phyloP scores from a whole-genome alignment of 1,284 basidiomycete species.

The Sparassis latifolia region DNA sequence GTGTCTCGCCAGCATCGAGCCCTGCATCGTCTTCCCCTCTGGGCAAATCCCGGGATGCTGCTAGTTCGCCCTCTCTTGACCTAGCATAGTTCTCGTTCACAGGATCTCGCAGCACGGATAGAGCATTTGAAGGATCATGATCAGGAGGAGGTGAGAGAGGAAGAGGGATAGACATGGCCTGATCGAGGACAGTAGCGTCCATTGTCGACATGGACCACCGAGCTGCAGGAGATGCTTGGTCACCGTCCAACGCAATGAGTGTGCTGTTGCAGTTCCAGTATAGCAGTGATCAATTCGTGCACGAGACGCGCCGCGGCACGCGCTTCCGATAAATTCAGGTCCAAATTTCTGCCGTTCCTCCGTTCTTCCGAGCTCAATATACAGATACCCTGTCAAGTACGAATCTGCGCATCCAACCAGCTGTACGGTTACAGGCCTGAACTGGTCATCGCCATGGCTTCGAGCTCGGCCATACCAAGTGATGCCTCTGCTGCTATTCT shows the following conservation, averaged over 20 bases:
- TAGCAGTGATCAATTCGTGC: constrained; percentile 11
- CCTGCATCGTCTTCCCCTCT: constrained; percentile 2
- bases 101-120: constrained; percentile 12
- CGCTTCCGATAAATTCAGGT: background rate
- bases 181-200: constrained; percentile 20
- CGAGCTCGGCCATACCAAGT: constrained; percentile 36
- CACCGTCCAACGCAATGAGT: constrained; percentile 9
- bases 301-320: constrained; percentile 17
- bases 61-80: constrained; percentile 10
- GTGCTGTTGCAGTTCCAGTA: constrained; percentile 6
- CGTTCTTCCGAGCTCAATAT: too few relatives aligned
- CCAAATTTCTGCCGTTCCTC: background rate
- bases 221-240: constrained; percentile 5
- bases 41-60: background rate
- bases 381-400: too few relatives aligned
- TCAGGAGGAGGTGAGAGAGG: constrained; percentile 22
- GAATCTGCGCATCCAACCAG: too few relatives aligned
- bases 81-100: constrained; percentile 14
- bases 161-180: constrained; percentile 20
- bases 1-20: background rate
- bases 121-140: constrained; percentile 14
- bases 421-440: too few relatives aligned
- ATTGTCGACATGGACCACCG: constrained; percentile 13
- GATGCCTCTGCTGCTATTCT: constrained; percentile 69
- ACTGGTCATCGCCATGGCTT: constrained; percentile 10